Evolutionary conservation across 2,329 filamentous ascomycete species (phyloP).

Genomic region (Plectosphaerella cucumerina): DNA sequence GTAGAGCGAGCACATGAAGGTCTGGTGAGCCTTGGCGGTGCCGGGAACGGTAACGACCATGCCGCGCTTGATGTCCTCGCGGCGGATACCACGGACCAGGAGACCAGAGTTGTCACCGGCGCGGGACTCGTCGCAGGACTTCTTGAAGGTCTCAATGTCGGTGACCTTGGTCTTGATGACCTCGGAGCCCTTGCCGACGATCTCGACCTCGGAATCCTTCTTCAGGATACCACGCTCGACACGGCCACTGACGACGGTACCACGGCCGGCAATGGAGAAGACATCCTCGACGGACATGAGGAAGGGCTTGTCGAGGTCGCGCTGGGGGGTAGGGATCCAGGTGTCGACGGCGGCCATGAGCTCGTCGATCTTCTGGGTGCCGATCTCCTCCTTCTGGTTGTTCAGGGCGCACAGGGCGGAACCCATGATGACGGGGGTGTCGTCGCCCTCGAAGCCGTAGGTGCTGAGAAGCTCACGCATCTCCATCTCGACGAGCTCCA

Average conservation of each 20-base stretch:
- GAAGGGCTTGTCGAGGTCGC: constrained; percentile 97
- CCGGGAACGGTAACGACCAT: constrained; percentile 91
- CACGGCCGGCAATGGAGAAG: constrained; percentile 87
- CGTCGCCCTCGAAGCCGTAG: constrained; percentile 97
- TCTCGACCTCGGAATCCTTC: constrained; percentile 90
- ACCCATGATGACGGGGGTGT: constrained; percentile 95
- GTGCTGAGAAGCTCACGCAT: constrained; percentile 93
- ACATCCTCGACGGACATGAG: constrained; percentile 96
- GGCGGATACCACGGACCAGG: constrained; percentile 89
- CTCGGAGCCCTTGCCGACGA: constrained; percentile 78
- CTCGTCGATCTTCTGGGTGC: constrained; percentile 82
- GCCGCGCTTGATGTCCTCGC: constrained; percentile 89
- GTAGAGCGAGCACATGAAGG: constrained; percentile 96
- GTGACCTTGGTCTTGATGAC: constrained; percentile 98
- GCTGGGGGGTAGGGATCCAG: constrained; percentile 94
- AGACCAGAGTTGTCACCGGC: constrained; percentile 98
- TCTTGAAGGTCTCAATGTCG: constrained; percentile 99
- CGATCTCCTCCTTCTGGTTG: constrained; percentile 81
- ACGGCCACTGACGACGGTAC: constrained; percentile 94
- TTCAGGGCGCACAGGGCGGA: constrained; percentile 95
- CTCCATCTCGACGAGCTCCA: constrained; percentile 99
- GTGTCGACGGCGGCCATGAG: constrained; percentile 84
- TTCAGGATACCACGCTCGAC: constrained; percentile 94
- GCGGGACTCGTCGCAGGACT: constrained; percentile 93
- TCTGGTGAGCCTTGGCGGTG: constrained; percentile 77